phyloP scores from a whole-genome alignment of 257 asterid genomes.

The Apocynum venetum region DNA sequence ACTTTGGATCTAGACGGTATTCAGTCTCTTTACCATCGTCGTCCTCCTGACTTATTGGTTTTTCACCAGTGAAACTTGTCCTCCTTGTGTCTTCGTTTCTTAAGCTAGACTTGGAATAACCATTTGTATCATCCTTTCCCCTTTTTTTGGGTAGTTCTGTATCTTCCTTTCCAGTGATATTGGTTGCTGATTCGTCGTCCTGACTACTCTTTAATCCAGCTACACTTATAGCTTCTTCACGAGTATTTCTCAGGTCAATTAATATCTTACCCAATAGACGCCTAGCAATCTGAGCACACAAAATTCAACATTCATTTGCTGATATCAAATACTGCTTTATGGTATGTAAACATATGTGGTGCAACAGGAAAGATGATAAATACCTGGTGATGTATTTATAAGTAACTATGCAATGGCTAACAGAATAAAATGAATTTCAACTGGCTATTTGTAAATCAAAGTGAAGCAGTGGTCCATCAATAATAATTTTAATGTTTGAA shows the following conservation, averaged over 20 bases:
- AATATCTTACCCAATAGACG: conserved; percentile 84
- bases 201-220: conserved; percentile 75
- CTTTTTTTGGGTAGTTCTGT: conserved; percentile 24
- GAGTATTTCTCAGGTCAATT: conserved; percentile 85
- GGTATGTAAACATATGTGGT: neutral
- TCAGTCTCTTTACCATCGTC: conserved; percentile 89
- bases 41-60: conserved; percentile 76
- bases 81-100: conserved; percentile 61
- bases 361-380: neutral
- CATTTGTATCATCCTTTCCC: conserved; percentile 60
- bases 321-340: conserved; percentile 1
- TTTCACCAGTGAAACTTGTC: conserved; percentile 79
- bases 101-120: conserved; percentile 37
- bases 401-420: neutral
- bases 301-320: neutral
- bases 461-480: neutral
- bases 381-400: neutral
- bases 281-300: conserved; percentile 68
- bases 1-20: conserved; percentile 95
- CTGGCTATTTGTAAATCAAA: neutral
- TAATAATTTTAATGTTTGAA: neutral
- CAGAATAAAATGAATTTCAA: neutral
- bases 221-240: conserved; percentile 81
- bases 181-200: conserved; percentile 38
- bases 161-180: conserved; percentile 49